Evolutionary conservation across 2,329 filamentous ascomycete genomes (phyloP).

Genomic region (Phialophora macrospora): DNA sequence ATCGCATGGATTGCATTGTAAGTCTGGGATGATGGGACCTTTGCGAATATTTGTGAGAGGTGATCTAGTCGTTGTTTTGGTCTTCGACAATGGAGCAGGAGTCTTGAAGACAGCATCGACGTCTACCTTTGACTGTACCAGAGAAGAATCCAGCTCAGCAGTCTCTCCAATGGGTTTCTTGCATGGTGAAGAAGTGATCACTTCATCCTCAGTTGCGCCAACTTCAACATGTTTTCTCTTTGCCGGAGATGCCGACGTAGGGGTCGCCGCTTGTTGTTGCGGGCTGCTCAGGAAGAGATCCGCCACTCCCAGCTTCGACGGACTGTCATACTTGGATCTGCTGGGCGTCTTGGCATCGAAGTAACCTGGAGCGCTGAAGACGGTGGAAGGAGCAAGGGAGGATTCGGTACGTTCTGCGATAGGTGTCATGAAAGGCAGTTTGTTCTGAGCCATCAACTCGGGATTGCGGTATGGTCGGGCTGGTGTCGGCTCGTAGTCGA

Average conservation of each 20-base stretch:
- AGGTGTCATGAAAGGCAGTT: conserved; percentile 96
- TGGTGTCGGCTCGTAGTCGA: conserved; percentile 77
- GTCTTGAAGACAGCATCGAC: conserved; percentile 28
- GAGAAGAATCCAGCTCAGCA: not conserved
- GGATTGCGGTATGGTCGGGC: conserved; percentile 81
- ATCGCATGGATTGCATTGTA: conserved; percentile 87
- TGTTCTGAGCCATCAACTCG: conserved; percentile 79
- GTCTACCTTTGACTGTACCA: not conserved
- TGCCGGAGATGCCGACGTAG: conserved; percentile 12
- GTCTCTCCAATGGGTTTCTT: conserved; percentile 15
- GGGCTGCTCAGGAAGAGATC: conserved; percentile 70
- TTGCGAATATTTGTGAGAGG: conserved; percentile 46
- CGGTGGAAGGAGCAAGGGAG: conserved; percentile 72
- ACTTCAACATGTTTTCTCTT: conserved; percentile 30
- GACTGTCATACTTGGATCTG: conserved; percentile 53
- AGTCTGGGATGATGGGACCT: conserved; percentile 76
- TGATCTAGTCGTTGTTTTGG: conserved; percentile 39
- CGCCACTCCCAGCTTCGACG: conserved; percentile 46
- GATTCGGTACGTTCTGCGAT: conserved; percentile 95
- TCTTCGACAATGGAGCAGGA: conserved; percentile 29
- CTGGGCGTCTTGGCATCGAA: conserved; percentile 78
- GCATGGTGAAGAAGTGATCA: conserved; percentile 21
- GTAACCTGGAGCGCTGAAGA: conserved; percentile 62
- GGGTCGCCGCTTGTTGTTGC: conserved; percentile 56
- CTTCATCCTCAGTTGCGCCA: conserved; percentile 26